Evolutionary conservation across 306 rosid species (phyloP).

Genomic region (Cicer cuneatum): DNA sequence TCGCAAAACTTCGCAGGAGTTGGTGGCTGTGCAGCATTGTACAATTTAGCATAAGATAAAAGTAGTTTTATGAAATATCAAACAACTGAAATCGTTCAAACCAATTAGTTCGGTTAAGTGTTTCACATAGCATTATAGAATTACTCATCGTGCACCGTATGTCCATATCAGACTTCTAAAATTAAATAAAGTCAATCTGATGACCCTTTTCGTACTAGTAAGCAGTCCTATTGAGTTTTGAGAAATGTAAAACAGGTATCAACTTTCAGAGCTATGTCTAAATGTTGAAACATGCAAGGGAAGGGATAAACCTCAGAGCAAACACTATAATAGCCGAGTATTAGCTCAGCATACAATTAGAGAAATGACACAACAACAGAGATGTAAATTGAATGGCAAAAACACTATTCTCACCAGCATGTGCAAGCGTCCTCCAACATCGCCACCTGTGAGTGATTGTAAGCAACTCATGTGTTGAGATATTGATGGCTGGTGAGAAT

Average conservation of each 20-base stretch:
- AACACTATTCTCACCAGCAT: constrained; percentile 62
- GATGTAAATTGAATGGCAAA: constrained; percentile 33
- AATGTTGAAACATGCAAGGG: constrained; percentile 27
- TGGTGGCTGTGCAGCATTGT: constrained; percentile 64
- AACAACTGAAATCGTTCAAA: constrained; percentile 26
- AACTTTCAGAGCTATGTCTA: constrained; percentile 14
- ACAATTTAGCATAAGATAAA: constrained; percentile 11
- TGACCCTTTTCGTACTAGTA: neutral
- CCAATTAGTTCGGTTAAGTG: neutral
- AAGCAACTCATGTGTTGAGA: constrained; percentile 86
- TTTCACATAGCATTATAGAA: constrained; percentile 16
- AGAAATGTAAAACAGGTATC: constrained; percentile 29
- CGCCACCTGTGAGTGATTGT: constrained; percentile 70
- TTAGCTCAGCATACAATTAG: constrained; percentile 31
- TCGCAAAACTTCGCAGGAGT: constrained; percentile 89
- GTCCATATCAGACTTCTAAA: neutral
- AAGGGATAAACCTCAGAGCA: neutral
- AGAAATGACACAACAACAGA: constrained; percentile 13
- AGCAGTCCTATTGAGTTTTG: constrained; percentile 13
- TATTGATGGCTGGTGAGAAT: constrained; percentile 80
- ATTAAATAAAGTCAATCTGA: neutral
- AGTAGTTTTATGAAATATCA: constrained; percentile 13
- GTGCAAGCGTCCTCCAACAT: constrained; percentile 87
- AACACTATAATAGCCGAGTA: constrained; percentile 14
- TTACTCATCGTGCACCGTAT: constrained; percentile 13